A percentile compares a stretch with the other conserved stretches of the same genome.
Evolutionary conservation across 1,284 basidiomycete species (phyloP).

Genomic region (Melampsora abietis-canadensis): DNA sequence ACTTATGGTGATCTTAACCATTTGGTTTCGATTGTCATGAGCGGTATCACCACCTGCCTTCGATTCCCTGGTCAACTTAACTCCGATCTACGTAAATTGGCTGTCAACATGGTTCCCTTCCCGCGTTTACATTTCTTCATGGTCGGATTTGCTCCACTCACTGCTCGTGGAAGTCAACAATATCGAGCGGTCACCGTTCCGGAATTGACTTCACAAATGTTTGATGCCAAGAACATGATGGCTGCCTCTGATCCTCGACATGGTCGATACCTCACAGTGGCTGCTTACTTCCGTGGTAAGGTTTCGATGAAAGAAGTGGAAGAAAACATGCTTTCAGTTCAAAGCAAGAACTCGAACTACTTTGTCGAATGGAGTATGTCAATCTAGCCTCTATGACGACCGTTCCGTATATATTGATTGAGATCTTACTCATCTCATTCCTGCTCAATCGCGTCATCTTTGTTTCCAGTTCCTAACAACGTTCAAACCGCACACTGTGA

Average conservation of each 20-base stretch:
- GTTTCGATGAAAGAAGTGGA: constrained; percentile 97
- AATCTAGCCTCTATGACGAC: constrained; percentile 34
- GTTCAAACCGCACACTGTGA: too few relatives aligned
- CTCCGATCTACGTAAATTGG: constrained; percentile 87
- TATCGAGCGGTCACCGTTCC: constrained; percentile 59
- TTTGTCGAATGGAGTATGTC: constrained; percentile 68
- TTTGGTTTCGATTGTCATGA: constrained; percentile 72
- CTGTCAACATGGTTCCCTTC: constrained; percentile 88
- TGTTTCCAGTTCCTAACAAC: constrained; percentile 49
- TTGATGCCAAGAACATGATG: constrained; percentile 91
- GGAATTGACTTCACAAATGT: constrained; percentile 70
- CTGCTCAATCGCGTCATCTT: constrained; percentile 61
- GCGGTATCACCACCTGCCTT: constrained; percentile 80
- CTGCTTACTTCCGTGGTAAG: constrained; percentile 96
- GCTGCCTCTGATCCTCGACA: constrained; percentile 79
- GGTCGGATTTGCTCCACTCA: constrained; percentile 49
- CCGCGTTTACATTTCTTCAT: constrained; percentile 89
- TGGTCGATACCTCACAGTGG: constrained; percentile 82
- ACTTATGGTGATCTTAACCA: constrained; percentile 72
- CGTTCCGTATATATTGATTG: constrained; percentile 45
- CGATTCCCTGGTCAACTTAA: constrained; percentile 73
- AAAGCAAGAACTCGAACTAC: constrained; percentile 94
- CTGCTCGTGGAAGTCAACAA: constrained; percentile 52
- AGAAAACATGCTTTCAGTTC: constrained; percentile 83
- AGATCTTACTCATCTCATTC: constrained; percentile 71